phyloP scores from a whole-genome alignment of 169 alveolate genomes.

The Plasmodium fragile region DNA sequence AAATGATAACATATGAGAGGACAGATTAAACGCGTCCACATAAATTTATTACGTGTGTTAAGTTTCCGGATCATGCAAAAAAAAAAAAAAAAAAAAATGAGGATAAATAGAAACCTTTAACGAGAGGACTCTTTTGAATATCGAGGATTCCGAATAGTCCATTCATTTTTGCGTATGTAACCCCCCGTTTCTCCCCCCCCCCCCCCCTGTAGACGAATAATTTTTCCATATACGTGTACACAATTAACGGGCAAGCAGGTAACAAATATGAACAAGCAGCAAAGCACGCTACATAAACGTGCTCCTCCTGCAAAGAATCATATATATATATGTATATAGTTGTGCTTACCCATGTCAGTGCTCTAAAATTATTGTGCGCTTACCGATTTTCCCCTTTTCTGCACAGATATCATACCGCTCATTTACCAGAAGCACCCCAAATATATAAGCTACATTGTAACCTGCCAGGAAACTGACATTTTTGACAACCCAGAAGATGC shows the following conservation, averaged over 20 bases:
- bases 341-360: background rate
- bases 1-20: background rate
- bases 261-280: background rate
- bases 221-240: slow-evolving; percentile 63
- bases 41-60: background rate
- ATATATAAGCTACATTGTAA: slow-evolving; percentile 33
- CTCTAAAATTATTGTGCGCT: background rate
- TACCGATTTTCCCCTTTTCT: background rate
- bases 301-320: background rate
- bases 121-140: background rate
- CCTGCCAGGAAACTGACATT: slow-evolving; percentile 59
- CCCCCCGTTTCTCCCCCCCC: background rate
- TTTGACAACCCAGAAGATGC: slow-evolving; percentile 63
- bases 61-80: background rate
- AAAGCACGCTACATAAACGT: background rate
- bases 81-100: background rate
- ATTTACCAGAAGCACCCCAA: slow-evolving; percentile 69
- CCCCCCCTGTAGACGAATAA: slow-evolving; percentile 21
- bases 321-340: background rate
- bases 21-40: background rate
- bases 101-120: background rate
- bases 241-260: slow-evolving; percentile 34
- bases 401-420: slow-evolving; percentile 24
- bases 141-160: background rate
- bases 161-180: background rate